These are phyloP conservation scores for Lotmaria passim DNA, from an alignment of 208 protist species.

Conservation along the genomic window DNA sequence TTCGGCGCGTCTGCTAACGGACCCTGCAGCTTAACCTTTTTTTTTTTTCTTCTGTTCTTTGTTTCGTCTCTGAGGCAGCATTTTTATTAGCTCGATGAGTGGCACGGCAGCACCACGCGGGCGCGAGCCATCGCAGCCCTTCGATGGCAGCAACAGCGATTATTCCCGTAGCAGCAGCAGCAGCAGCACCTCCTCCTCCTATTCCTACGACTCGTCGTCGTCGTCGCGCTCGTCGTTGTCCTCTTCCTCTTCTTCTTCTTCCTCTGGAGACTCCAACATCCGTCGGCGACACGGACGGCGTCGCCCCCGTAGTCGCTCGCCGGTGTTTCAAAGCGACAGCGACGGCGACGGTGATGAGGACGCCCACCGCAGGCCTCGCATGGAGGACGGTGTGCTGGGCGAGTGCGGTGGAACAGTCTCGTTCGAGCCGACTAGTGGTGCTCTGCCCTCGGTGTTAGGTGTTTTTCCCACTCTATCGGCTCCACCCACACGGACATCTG, in stretches of 20 bases:
- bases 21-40: not conserved
- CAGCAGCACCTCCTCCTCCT: conserved; percentile 10
- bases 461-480: not conserved
- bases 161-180: too few relatives aligned
- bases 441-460: conserved; percentile 9
- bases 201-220: conserved; percentile 26
- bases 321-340: not conserved
- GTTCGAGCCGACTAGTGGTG: not conserved
- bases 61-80: too few relatives aligned
- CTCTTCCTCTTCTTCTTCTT: conserved; percentile 13
- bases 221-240: conserved; percentile 16
- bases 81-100: conserved; percentile 10
- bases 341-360: not conserved
- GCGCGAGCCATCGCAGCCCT: not conserved
- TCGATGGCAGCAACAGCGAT: conserved; percentile 17
- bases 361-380: conserved; percentile 1
- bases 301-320: conserved; percentile 22
- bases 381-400: conserved; percentile 23
- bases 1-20: not conserved
- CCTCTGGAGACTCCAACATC: not conserved
- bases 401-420: not conserved
- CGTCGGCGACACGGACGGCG: conserved; percentile 6
- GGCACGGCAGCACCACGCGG: not conserved
- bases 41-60: not conserved
- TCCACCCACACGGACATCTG: too few relatives aligned